Base-by-base conservation (phyloP, 2,329 filamentous ascomycete species). In the Hymenoscyphus occultus region DNA sequence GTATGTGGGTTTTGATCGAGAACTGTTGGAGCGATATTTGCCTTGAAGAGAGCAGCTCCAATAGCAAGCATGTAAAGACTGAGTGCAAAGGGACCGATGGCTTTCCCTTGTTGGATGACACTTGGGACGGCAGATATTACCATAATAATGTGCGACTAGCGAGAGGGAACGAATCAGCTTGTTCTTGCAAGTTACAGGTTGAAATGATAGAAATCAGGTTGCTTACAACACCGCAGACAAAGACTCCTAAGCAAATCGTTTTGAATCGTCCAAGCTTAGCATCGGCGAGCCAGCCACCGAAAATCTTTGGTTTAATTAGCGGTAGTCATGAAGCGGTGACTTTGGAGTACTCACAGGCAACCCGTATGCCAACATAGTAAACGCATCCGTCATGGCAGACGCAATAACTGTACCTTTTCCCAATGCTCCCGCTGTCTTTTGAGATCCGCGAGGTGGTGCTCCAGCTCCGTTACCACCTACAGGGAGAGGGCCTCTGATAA, bases 1-100 rank as follows among this genome's bases (percentile, higher is more conserved):
- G 78, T 76, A 65, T 80, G 72, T 39, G 71, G 67, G 67, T 80
- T 79, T 70, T 89, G 85, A 70, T 89, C 86, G 3, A 85, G 84
- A 63, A 88, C 83, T 51, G 87, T 77, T 2, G 86, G 84, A 0
- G 85, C 83, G 45, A 90, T 87, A 70, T 90, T 91, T 31, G 86
- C 83, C 77, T 91, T 91, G 81, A 91, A 90, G 66, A 89, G 85
- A 65, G 88, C 88, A 72, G 61, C 56, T 61, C 75, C 75, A 54
- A 77, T 57, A 48, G 75, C 72, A 32, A 78, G 67, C 39, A 76
- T 65, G 62, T 76, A 74, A 9, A 75, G 62, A 62, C 74, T 75
- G 39, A 79, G 67, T 39, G 77, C 67, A 66, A 76, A 79, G 10
- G 77, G 77, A 2, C 68, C 74, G 60, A 76, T 74, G 19, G 74